Percentiles rank a stretch among this genome's conserved stretches.
Evolutionary conservation across 2,329 filamentous ascomycete species (phyloP).

Genomic region (Rutstroemia sp.): DNA sequence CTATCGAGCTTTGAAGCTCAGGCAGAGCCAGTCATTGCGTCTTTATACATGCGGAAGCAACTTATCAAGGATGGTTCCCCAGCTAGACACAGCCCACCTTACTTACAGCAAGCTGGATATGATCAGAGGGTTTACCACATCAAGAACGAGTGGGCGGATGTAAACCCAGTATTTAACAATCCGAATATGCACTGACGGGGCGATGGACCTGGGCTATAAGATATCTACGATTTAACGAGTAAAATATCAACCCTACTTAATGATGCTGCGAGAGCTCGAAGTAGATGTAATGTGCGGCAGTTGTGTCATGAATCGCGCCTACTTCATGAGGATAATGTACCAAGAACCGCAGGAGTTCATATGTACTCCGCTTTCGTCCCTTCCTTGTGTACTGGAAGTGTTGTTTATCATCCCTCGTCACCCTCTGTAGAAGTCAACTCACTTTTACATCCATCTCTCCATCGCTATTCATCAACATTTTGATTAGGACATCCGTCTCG

Average conservation of each 20-base stretch:
- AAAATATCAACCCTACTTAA: background rate
- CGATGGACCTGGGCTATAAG: background rate
- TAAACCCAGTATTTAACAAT: constrained; percentile 14
- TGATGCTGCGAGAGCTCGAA: background rate
- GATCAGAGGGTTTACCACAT: constrained; percentile 18
- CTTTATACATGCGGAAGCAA: constrained; percentile 38
- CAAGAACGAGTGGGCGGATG: constrained; percentile 17
- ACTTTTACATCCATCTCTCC: background rate
- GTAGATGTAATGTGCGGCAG: background rate
- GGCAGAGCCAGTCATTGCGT: constrained; percentile 20
- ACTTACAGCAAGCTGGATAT: constrained; percentile 15
- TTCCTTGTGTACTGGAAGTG: background rate
- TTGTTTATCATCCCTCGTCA: background rate
- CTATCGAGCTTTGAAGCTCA: constrained; percentile 43
- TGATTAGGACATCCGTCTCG: constrained; percentile 4
- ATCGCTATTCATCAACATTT: background rate
- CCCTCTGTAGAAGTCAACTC: background rate
- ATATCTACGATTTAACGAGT: background rate
- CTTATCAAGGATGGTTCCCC: constrained; percentile 15
- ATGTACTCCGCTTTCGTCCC: background rate
- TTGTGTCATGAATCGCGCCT: background rate
- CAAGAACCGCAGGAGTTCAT: background rate
- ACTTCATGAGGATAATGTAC: background rate
- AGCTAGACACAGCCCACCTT: constrained; percentile 19
- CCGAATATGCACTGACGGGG: constrained; percentile 11